phyloP scores from a whole-genome alignment of 1,284 basidiomycete genomes.

The Apiotrichum porosum region DNA sequence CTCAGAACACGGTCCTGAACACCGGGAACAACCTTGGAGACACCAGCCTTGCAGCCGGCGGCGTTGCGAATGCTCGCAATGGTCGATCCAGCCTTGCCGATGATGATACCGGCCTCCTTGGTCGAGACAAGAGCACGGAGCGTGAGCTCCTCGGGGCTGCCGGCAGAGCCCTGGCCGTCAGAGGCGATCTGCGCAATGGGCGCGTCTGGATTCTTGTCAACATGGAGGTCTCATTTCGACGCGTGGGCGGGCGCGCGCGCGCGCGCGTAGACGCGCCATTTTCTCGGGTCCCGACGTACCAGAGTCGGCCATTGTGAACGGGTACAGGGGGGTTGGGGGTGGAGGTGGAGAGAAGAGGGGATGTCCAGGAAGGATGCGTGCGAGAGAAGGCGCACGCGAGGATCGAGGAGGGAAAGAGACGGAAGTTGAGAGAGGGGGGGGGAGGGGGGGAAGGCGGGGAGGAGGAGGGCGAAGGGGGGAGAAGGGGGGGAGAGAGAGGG shows the following conservation, averaged over 20 bases:
- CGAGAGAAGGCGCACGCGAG: conserved; percentile 19
- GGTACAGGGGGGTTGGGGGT: not conserved
- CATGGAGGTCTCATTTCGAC: too few relatives aligned
- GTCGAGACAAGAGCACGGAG: conserved; percentile 89
- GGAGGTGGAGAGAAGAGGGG: conserved; percentile 8
- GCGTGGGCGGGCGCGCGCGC: not conserved
- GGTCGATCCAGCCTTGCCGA: conserved; percentile 90
- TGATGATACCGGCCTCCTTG: conserved; percentile 95
- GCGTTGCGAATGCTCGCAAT: conserved; percentile 92
- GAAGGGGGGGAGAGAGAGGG: too few relatives aligned
- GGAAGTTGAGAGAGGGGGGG: conserved; percentile 5
- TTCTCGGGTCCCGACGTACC: not conserved
- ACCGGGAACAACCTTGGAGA: conserved; percentile 95
- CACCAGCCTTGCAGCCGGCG: conserved; percentile 95
- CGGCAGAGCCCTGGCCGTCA: conserved; percentile 13
- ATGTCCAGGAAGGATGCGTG: conserved; percentile 11
- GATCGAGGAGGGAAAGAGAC: conserved; percentile 10
- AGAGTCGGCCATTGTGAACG: conserved; percentile 14
- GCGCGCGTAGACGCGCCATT: too few relatives aligned
- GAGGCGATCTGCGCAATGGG: conserved; percentile 30
- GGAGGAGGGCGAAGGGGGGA: conserved; percentile 7
- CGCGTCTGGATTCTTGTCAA: conserved; percentile 12
- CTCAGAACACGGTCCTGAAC: conserved; percentile 96
- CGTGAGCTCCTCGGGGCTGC: conserved; percentile 58
- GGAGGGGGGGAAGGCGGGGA: conserved; percentile 8